Conservation (phyloP, 805 yeast genomes). For the Sungouiozyma ichnusensis region DNA sequence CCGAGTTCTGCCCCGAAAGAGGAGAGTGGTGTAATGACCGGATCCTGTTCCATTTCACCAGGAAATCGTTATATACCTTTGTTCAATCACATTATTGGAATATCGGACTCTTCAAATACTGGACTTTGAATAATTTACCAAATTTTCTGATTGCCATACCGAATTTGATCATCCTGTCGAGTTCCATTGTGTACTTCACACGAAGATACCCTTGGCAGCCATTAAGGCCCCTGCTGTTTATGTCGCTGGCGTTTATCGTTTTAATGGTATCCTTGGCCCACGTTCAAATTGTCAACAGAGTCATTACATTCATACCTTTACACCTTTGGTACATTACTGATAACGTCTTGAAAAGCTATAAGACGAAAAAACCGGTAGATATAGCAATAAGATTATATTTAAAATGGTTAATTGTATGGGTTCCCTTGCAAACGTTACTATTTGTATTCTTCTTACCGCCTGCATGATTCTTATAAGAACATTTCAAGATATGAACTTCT, state of each 20-base stretch:
- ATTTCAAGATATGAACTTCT: background rate
- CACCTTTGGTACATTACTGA: slow-evolving; percentile 61
- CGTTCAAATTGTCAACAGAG: slow-evolving; percentile 75
- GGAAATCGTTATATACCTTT: slow-evolving; percentile 44
- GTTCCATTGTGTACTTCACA: slow-evolving; percentile 33
- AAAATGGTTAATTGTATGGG: slow-evolving; percentile 52
- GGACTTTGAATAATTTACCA: slow-evolving; percentile 75
- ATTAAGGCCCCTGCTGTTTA: slow-evolving; percentile 31
- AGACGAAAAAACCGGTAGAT: slow-evolving; percentile 8
- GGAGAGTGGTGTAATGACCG: slow-evolving; percentile 64
- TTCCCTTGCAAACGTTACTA: slow-evolving; percentile 53
- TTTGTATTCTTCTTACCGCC: slow-evolving; percentile 88
- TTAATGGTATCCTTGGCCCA: slow-evolving; percentile 48
- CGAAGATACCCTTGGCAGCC: slow-evolving; percentile 29
- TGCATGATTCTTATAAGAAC: slow-evolving; percentile 39
- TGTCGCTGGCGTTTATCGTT: slow-evolving; percentile 39
- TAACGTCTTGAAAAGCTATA: slow-evolving; percentile 17
- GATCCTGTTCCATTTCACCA: slow-evolving; percentile 29
- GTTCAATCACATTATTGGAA: slow-evolving; percentile 82
- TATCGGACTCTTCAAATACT: slow-evolving; percentile 69
- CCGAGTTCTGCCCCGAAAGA: slow-evolving; percentile 53
- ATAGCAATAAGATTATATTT: slow-evolving; percentile 31
- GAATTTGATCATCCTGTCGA: slow-evolving; percentile 37
- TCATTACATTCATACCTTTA: slow-evolving; percentile 67
- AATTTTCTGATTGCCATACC: slow-evolving; percentile 74